phyloP scores from a whole-genome alignment of 495 filamentous ascomycete species.

The Chaetomium fimeti region DNA sequence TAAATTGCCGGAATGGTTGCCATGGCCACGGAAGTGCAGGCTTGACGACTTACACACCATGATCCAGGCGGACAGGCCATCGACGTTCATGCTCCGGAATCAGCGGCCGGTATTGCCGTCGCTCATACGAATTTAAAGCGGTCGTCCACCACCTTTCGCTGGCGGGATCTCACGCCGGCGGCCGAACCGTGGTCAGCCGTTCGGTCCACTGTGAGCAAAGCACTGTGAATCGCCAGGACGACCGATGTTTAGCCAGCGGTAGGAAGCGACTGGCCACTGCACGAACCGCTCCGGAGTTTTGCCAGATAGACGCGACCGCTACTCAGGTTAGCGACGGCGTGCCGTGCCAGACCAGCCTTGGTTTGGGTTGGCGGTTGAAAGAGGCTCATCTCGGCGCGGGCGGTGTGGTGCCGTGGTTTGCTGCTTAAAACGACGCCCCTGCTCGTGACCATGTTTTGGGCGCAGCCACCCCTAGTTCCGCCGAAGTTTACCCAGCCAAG shows the following conservation, averaged over 20 bases:
- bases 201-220: slow-evolving; percentile 19
- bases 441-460: slow-evolving; percentile 6
- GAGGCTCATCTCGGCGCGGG: slow-evolving; percentile 27
- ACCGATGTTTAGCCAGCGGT: slow-evolving; percentile 31
- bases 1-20: slow-evolving; percentile 1
- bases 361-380: slow-evolving; percentile 17
- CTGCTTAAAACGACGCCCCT: slow-evolving; percentile 8
- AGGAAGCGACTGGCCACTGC: not conserved
- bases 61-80: not conserved
- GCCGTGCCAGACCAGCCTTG: not conserved
- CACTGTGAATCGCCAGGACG: slow-evolving; percentile 27
- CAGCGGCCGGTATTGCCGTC: slow-evolving; percentile 11
- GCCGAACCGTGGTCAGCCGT: slow-evolving; percentile 14
- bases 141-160: not conserved
- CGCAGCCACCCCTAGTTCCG: slow-evolving; percentile 4
- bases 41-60: not conserved
- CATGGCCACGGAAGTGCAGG: not conserved
- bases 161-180: not conserved
- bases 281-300: slow-evolving; percentile 13
- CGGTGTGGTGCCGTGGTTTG: slow-evolving; percentile 19
- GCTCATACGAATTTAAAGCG: not conserved
- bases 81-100: not conserved
- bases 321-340: not conserved
- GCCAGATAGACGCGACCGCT: slow-evolving; percentile 8
- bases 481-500: slow-evolving; percentile 28